These are phyloP conservation scores for Platanthera zijinensis DNA, from an alignment of 106 monocot genomes.

Conservation along the genomic window DNA sequence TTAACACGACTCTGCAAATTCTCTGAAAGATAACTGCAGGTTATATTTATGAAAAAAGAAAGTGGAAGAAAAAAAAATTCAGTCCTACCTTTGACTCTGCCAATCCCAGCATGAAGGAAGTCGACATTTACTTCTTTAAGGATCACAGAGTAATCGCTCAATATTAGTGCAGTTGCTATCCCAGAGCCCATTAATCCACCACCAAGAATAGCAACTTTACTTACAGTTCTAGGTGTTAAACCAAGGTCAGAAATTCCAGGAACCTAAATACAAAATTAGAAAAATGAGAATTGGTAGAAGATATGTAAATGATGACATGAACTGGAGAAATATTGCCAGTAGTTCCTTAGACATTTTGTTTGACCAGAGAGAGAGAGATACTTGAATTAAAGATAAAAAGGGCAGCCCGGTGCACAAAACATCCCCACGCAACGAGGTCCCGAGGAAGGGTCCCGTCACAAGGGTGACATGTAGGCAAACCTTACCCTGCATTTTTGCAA, in stretches of 20 bases:
- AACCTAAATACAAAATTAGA: constrained; percentile 43
- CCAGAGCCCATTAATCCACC: constrained; percentile 98
- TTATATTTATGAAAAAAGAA: constrained; percentile 2
- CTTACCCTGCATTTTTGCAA: too few relatives aligned
- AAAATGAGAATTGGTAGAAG: not conserved
- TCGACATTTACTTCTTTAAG: constrained; percentile 95
- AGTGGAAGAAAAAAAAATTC: not conserved
- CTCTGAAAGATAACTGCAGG: constrained; percentile 31
- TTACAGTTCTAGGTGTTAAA: constrained; percentile 59
- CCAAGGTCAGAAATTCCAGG: constrained; percentile 75
- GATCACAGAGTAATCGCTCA: constrained; percentile 69
- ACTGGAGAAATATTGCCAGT: too few relatives aligned
- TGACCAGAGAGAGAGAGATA: too few relatives aligned
- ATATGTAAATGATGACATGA: not conserved
- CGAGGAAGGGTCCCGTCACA: too few relatives aligned
- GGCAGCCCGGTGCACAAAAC: too few relatives aligned
- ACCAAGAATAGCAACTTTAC: constrained; percentile 84
- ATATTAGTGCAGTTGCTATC: constrained; percentile 83
- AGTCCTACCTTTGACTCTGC: constrained; percentile 65
- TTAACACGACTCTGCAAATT: constrained; percentile 83
- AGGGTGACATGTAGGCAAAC: too few relatives aligned
- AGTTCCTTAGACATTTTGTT: too few relatives aligned
- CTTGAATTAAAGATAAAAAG: too few relatives aligned
- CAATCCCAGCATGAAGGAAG: constrained; percentile 65
- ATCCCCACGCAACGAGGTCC: too few relatives aligned